A percentile compares a stretch with the other conserved stretches of the same genome.
These are phyloP conservation scores for Rosa persica DNA, from an alignment of 306 rosid genomes.

Conservation along the genomic window DNA sequence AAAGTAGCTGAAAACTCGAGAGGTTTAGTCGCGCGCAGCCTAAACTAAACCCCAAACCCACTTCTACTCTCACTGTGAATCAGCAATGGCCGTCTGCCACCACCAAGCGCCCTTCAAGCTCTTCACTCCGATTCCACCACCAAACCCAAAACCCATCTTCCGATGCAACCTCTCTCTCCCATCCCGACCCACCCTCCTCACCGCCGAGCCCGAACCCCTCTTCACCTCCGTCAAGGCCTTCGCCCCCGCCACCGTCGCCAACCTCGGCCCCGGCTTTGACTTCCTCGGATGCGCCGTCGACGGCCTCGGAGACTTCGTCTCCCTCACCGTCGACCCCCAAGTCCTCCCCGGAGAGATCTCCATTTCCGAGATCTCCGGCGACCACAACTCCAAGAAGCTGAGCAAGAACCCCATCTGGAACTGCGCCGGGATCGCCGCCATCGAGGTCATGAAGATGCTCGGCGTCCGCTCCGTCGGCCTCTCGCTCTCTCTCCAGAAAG, in stretches of 20 bases:
- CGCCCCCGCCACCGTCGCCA: conserved; percentile 85
- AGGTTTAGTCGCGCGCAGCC: not conserved
- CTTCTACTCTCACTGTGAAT: no score
- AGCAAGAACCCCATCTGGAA: conserved; percentile 69
- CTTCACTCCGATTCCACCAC: conserved; percentile 7
- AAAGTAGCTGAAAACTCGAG: no score
- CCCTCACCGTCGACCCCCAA: conserved; percentile 57
- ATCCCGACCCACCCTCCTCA: conserved; percentile 20
- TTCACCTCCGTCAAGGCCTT: conserved; percentile 60
- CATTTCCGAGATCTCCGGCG: conserved; percentile 51
- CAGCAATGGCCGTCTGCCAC: conserved; percentile 43
- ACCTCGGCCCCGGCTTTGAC: conserved; percentile 91
- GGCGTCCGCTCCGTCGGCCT: conserved; percentile 74
- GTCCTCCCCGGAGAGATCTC: conserved; percentile 68
- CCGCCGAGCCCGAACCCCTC: conserved; percentile 56
- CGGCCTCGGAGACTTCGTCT: conserved; percentile 70
- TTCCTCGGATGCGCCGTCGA: conserved; percentile 88
- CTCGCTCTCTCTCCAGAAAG: conserved; percentile 74
- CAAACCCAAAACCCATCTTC: conserved; percentile 28
- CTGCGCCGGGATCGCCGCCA: conserved; percentile 85
- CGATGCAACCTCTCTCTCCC: conserved; percentile 56
- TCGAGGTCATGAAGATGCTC: conserved; percentile 84
- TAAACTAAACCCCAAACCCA: not conserved
- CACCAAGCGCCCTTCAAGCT: conserved; percentile 37
- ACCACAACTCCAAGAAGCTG: conserved; percentile 43